These are phyloP conservation scores for Phylloporus sp. DNA, from an alignment of 768 basidiomycete genomes.

Conservation along the genomic window DNA sequence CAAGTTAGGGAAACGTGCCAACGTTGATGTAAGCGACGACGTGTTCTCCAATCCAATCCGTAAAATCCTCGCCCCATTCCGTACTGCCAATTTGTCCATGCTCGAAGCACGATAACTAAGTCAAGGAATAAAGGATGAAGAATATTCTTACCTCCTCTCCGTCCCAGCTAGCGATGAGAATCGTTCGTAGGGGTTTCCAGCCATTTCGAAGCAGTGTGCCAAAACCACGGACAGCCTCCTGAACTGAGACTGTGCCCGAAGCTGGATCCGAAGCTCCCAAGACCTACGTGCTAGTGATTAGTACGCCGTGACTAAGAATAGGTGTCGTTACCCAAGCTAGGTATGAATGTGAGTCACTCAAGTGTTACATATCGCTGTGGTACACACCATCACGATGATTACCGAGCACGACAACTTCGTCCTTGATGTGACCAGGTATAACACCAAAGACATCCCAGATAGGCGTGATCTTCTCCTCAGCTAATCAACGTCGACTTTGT, in stretches of 20 bases:
- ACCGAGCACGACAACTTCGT: slow-evolving; percentile 85
- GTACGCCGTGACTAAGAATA: background rate
- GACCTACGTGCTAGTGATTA: slow-evolving; percentile 20
- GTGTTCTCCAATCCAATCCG: slow-evolving; percentile 72
- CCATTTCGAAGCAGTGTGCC: slow-evolving; percentile 48
- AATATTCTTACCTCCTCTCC: slow-evolving; percentile 55
- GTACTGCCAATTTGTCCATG: slow-evolving; percentile 81
- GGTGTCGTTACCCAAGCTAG: slow-evolving; percentile 21
- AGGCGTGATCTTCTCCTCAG: slow-evolving; percentile 77
- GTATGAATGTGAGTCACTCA: slow-evolving; percentile 6
- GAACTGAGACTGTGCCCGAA: slow-evolving; percentile 53
- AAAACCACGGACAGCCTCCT: slow-evolving; percentile 55
- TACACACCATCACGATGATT: slow-evolving; percentile 81
- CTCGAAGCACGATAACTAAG: slow-evolving; percentile 25
- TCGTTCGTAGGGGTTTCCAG: slow-evolving; percentile 70
- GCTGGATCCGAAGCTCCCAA: slow-evolving; percentile 56
- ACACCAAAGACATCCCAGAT: slow-evolving; percentile 90
- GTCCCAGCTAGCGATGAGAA: slow-evolving; percentile 79
- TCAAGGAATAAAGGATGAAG: background rate
- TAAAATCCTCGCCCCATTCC: slow-evolving; percentile 93
- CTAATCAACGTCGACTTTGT: slow-evolving; percentile 31
- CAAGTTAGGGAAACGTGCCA: slow-evolving; percentile 31
- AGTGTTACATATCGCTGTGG: background rate
- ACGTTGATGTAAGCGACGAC: slow-evolving; percentile 89
- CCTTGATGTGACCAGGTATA: slow-evolving; percentile 78